Evolutionary conservation across 2,329 filamentous ascomycete genomes (phyloP).

Genomic region (Colletotrichum orbiculare): DNA sequence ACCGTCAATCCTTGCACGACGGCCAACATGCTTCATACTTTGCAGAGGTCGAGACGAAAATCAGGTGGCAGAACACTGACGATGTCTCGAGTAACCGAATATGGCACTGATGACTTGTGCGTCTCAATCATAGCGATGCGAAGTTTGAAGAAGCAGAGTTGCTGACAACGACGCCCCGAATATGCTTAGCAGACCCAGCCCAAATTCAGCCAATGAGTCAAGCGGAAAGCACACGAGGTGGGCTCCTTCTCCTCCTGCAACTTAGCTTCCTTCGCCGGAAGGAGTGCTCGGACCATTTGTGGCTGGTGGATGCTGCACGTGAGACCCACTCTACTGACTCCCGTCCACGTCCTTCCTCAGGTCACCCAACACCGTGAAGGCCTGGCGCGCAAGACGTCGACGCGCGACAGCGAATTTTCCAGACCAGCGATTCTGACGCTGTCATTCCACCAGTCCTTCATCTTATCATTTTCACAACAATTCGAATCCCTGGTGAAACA

Average conservation of each 20-base stretch:
- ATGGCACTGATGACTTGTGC: no score
- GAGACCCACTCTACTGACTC: slow-evolving; percentile 37
- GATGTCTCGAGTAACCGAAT: background rate
- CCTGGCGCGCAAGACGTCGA: slow-evolving; percentile 27
- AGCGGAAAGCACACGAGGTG: background rate
- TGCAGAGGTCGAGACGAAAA: slow-evolving; percentile 28
- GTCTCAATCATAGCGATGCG: background rate
- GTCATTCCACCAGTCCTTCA: slow-evolving; percentile 15
- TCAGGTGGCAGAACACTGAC: slow-evolving; percentile 22
- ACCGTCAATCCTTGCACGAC: slow-evolving; percentile 35
- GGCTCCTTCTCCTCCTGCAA: no score
- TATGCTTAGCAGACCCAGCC: background rate
- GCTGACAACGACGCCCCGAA: slow-evolving; percentile 10
- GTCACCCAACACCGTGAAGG: slow-evolving; percentile 20
- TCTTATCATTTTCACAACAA: slow-evolving; percentile 12
- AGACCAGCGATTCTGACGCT: slow-evolving; percentile 18
- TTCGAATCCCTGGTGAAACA: slow-evolving; percentile 17
- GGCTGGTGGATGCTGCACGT: slow-evolving; percentile 37
- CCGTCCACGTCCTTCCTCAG: slow-evolving; percentile 15
- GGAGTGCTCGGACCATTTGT: slow-evolving; percentile 31
- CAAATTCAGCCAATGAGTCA: slow-evolving; percentile 1
- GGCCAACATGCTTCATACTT: slow-evolving; percentile 28
- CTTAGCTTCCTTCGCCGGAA: background rate
- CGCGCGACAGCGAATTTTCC: slow-evolving; percentile 35
- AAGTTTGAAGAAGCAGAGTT: slow-evolving; percentile 1